Evolutionary conservation across 1,284 basidiomycete species (phyloP).

Genomic region (Puccinia polysora): DNA sequence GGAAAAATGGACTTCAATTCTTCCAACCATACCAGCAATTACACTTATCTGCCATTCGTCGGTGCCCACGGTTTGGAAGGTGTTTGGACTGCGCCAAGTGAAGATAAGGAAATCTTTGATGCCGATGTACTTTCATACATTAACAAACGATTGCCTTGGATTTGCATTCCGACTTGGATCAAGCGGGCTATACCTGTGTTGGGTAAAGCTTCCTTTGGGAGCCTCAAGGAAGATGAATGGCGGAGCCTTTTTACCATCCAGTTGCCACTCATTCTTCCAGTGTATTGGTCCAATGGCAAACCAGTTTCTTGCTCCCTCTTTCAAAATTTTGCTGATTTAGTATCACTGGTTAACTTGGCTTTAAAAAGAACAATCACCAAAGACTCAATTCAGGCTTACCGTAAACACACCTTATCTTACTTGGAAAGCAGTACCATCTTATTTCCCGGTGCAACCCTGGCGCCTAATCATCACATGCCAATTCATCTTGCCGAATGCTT

Average conservation of each 20-base stretch:
- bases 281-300: not conserved
- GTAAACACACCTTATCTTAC: not conserved
- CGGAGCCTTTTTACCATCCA: constrained; percentile 21
- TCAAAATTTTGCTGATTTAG: constrained; percentile 1
- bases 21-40: not conserved
- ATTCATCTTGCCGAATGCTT: not conserved
- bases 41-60: not conserved
- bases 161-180: constrained; percentile 13
- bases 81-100: not conserved
- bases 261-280: not conserved
- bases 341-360: constrained; percentile 10
- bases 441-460: not conserved
- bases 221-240: constrained; percentile 18
- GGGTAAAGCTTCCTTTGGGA: constrained; percentile 18
- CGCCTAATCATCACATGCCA: constrained; percentile 1
- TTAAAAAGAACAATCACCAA: not conserved
- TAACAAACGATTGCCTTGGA: not conserved
- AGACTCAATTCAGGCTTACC: not conserved
- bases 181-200: constrained; percentile 12
- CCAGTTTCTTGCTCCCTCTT: not conserved
- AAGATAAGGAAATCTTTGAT: constrained; percentile 14
- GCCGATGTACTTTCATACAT: not conserved
- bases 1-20: not conserved
- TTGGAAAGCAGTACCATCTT: not conserved
- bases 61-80: not conserved